Base-by-base conservation (phyloP, 2,329 filamentous ascomycete genomes). In the Cryphonectria nitschkei region DNA sequence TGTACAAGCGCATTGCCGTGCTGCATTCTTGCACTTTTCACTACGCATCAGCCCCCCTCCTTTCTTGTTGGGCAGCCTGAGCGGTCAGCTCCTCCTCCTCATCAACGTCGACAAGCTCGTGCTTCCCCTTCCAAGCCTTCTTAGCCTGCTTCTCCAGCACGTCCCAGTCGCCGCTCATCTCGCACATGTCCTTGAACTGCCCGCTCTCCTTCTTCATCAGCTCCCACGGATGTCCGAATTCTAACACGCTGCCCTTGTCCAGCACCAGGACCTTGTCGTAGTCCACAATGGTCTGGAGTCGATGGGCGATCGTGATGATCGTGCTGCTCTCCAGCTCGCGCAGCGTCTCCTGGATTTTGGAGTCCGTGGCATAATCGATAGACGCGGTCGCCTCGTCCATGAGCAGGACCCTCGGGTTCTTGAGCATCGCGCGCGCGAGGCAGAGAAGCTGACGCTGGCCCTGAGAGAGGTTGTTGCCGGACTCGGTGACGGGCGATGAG, bases 321-420 rank as follows among this genome's bases (percentile, higher is more conserved):
- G 96, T 99, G 80, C 94, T 93, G 63, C 61, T 67, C 74, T 90
- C 92, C 76, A 98, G 88, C 80, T 97, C 93, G n/a, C 94, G 92
- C 73, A 99, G 95, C 0, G 96, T 98, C 76, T 93, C 94, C 81
- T 99, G 96, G 75, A 99, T 98, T 83, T 97, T 98, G 65, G 91
- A 87, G 77, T 99, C 96, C 1, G 96, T 99, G 6, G 91, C 92
- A 81, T 98, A 98, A 82, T 99, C 96, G 77, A 99, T 98, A 0
- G 93, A 97, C 0, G 96, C 96, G 0, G 96, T 99, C 0, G 96
- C 96, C 84, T 99, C 96, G 81, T 99, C 96, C 96, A 99, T 98
- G 78, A 99, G 92, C n/a, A 99, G 85, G 1, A 99, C 94, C 74
- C 93, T 95, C 0, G 96, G 95, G 46, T 89, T 89, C 82, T 97